Conservation (phyloP, 2,329 filamentous ascomycete species). For the Geoglossum cookeanum region DNA sequence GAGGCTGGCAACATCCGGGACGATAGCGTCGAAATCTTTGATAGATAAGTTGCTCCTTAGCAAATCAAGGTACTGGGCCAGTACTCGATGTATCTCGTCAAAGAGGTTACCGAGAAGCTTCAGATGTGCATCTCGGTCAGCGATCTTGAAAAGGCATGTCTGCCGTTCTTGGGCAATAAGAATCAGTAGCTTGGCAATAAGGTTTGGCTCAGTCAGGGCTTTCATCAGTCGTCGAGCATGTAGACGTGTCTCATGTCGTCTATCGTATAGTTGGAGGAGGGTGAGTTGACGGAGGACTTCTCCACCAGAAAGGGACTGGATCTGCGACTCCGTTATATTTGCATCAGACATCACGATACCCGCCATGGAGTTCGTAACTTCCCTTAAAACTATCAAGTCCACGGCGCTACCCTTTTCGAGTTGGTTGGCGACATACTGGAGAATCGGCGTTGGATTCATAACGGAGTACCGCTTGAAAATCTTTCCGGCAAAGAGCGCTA, state of each 20-base stretch:
- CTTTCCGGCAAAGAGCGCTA: slow-evolving; percentile 79
- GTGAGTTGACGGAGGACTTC: slow-evolving; percentile 62
- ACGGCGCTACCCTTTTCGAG: slow-evolving; percentile 67
- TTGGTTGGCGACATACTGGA: slow-evolving; percentile 80
- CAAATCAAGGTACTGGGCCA: slow-evolving; percentile 78
- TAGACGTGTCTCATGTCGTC: slow-evolving; percentile 53
- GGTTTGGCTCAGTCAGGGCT: slow-evolving; percentile 54
- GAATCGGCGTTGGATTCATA: slow-evolving; percentile 65
- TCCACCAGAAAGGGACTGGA: slow-evolving; percentile 76
- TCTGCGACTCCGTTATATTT: slow-evolving; percentile 75
- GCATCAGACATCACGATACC: slow-evolving; percentile 64
- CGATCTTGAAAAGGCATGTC: slow-evolving; percentile 58
- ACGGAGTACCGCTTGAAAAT: slow-evolving; percentile 73
- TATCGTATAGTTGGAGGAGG: slow-evolving; percentile 61
- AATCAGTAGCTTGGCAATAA: slow-evolving; percentile 70
- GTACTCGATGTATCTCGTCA: slow-evolving; percentile 72
- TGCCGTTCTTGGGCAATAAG: slow-evolving; percentile 80
- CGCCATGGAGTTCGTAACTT: slow-evolving; percentile 81
- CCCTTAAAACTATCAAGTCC: slow-evolving; percentile 77
- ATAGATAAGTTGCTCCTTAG: slow-evolving; percentile 60
- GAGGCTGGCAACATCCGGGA: slow-evolving; percentile 56
- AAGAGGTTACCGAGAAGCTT: slow-evolving; percentile 78
- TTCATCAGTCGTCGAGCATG: slow-evolving; percentile 66
- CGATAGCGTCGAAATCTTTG: slow-evolving; percentile 56
- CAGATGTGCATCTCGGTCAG: slow-evolving; percentile 57